Evolutionary conservation across 2,329 filamentous ascomycete species (phyloP).

Genomic region (Dryadomyces quercivorus): DNA sequence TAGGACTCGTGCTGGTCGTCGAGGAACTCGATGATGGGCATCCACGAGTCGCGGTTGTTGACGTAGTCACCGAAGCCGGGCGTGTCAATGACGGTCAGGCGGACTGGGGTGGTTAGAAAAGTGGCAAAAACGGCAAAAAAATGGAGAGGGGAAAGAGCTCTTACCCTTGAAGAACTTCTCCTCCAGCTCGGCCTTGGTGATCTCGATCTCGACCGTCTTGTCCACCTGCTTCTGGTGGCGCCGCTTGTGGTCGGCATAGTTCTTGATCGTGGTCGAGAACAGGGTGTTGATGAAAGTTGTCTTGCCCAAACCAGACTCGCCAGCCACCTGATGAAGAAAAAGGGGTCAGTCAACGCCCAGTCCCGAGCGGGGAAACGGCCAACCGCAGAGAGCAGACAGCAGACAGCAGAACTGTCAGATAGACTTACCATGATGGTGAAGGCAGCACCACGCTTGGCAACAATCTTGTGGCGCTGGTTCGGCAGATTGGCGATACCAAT

Average conservation of each 20-base stretch:
- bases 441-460: constrained; percentile 77
- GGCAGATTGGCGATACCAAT: constrained; percentile 66
- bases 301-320: constrained; percentile 96
- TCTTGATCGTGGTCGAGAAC: constrained; percentile 99
- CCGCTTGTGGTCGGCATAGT: constrained; percentile 99
- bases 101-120: constrained; percentile 47
- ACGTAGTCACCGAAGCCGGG: constrained; percentile 99
- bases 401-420: constrained; percentile 12
- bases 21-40: constrained; percentile 99
- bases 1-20: constrained; percentile 99
- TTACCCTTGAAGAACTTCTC: constrained; percentile 99
- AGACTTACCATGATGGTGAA: constrained; percentile 93
- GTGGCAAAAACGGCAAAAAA: neutral
- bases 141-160: constrained; percentile 4
- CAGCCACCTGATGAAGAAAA: constrained; percentile 59
- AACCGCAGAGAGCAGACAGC: too few relatives aligned
- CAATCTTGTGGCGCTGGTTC: constrained; percentile 66
- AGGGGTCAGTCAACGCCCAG: constrained; percentile 4
- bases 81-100: constrained; percentile 96
- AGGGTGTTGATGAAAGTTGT: constrained; percentile 99
- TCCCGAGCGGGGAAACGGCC: constrained; percentile 1
- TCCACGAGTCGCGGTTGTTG: constrained; percentile 99
- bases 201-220: constrained; percentile 99
- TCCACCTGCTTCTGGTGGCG: constrained; percentile 99
- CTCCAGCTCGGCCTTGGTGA: constrained; percentile 98